Evolutionary conservation across 352 stramenopile genomes (phyloP), one percentile per base, ranked within the genome.

Genomic region (Peronosclerospora sorghi): DNA sequence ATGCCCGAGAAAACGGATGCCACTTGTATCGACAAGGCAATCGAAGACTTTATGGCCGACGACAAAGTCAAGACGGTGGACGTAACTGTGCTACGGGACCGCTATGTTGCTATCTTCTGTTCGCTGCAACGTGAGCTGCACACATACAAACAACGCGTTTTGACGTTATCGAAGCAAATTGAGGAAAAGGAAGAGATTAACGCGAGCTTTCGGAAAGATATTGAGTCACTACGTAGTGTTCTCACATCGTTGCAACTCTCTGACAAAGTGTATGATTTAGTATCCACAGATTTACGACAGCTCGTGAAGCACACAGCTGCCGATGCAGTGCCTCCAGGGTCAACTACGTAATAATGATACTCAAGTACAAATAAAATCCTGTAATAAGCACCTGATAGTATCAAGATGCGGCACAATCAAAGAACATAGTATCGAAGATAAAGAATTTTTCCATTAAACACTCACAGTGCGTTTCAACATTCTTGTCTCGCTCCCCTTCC

Each of bases 31-130:
- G 68, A 83, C 32, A 62, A 75, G 14, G 66, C 71, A 15, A 77
- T 86, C 21, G 42, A 59, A 35, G 59, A 65, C 4, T 82, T 83
- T 23, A 63, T 67, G 35, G 43, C 36, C 14, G 49, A 51, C 27
- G 30, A 29, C 27, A 55, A 30, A 7, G 23, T 43, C 5, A 38
- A 43, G 15, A 49, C 59, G 27, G 45, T 40, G 29, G 56, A 75
- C 10, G 38, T 77, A 9, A 44, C 58, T 14, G 56, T 59, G 15
- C 49, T 84, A 45, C 60, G 63, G 19, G 45, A 63, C 14, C 69
- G 68, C 39, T 87, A 87, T 28, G 65, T 78, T 6, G 51, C 68
- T 26, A 79, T 87, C 56, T 82, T 87, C 41, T 75, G 69, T 23
- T 69, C 64, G 2, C 30, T 87, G 28, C 75, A 87, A 37, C 60